phyloP scores from a whole-genome alignment of 164 flowering plant species.

The Platanus orientalis region DNA sequence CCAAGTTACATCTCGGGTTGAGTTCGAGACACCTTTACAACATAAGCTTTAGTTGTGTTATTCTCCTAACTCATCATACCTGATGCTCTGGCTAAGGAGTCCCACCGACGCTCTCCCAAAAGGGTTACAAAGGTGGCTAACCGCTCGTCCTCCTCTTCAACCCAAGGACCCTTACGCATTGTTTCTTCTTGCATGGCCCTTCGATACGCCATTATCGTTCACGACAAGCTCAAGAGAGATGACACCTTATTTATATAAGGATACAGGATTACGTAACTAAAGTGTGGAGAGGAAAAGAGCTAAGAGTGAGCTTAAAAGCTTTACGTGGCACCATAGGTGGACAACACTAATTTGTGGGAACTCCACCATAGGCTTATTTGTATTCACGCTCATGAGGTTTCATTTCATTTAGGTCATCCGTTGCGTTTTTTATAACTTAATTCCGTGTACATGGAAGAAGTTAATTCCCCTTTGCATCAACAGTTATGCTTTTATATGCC shows the following conservation, averaged over 20 bases:
- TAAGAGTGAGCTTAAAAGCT: slow-evolving; percentile 27
- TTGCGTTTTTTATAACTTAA: not conserved
- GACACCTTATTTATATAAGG: slow-evolving; percentile 20
- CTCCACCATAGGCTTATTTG: slow-evolving; percentile 32
- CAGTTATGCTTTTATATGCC: slow-evolving; percentile 2
- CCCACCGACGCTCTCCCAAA: slow-evolving; percentile 66
- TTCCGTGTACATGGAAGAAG: not conserved
- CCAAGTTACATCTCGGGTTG: too few relatives aligned
- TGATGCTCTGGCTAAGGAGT: slow-evolving; percentile 53
- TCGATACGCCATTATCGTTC: slow-evolving; percentile 17
- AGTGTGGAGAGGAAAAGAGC: not conserved
- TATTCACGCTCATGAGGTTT: slow-evolving; percentile 5
- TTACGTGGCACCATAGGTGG: slow-evolving; percentile 29
- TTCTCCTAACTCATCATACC: slow-evolving; percentile 28
- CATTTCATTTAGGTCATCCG: slow-evolving; percentile 14
- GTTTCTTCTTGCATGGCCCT: slow-evolving; percentile 29
- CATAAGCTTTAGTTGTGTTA: not conserved
- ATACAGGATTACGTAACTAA: not conserved
- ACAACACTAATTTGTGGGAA: slow-evolving; percentile 33
- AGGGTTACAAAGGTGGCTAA: slow-evolving; percentile 32
- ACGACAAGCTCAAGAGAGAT: not conserved
- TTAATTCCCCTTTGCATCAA: slow-evolving; percentile 6
- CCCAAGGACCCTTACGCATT: slow-evolving; percentile 67
- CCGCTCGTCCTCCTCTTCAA: slow-evolving; percentile 56
- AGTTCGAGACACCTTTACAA: too few relatives aligned